Conservation (phyloP, 306 rosid genomes). For the Canavalia gladiata region DNA sequence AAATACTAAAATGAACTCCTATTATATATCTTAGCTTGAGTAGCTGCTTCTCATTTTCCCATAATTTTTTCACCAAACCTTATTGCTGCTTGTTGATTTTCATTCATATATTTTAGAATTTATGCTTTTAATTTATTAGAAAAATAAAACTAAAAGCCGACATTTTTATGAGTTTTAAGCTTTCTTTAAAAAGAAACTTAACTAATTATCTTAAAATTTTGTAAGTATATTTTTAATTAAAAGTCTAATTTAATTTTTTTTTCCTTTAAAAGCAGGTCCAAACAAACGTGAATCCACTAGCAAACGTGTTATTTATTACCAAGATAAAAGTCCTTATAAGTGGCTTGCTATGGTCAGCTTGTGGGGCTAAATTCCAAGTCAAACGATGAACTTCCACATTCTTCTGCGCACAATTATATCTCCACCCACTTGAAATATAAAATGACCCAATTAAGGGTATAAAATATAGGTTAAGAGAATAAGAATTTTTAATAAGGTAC, state of each 20-base stretch:
- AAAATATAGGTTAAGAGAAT: constrained; percentile 11
- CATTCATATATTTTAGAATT: background rate
- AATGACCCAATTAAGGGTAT: background rate
- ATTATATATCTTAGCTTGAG: background rate
- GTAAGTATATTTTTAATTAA: too few relatives aligned
- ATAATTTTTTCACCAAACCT: background rate
- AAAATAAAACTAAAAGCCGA: too few relatives aligned
- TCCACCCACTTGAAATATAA: constrained; percentile 38
- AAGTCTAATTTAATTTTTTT: too few relatives aligned
- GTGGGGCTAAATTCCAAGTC: background rate
- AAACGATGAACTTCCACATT: constrained; percentile 24
- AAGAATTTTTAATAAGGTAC: constrained; percentile 14
- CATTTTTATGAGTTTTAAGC: too few relatives aligned
- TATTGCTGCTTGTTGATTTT: background rate
- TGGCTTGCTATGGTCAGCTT: too few relatives aligned
- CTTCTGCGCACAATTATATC: constrained; percentile 41
- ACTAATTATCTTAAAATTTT: too few relatives aligned
- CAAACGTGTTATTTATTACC: background rate
- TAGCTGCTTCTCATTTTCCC: background rate
- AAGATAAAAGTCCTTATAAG: too few relatives aligned
- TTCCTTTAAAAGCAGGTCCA: background rate
- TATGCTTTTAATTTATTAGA: too few relatives aligned
- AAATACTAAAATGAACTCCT: too few relatives aligned
- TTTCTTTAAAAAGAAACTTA: too few relatives aligned
- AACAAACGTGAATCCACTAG: background rate